A percentile compares a stretch with the other conserved stretches of the same genome.
phyloP scores from a whole-genome alignment of 2,329 filamentous ascomycete species.

The Trichophyton rubrum region DNA sequence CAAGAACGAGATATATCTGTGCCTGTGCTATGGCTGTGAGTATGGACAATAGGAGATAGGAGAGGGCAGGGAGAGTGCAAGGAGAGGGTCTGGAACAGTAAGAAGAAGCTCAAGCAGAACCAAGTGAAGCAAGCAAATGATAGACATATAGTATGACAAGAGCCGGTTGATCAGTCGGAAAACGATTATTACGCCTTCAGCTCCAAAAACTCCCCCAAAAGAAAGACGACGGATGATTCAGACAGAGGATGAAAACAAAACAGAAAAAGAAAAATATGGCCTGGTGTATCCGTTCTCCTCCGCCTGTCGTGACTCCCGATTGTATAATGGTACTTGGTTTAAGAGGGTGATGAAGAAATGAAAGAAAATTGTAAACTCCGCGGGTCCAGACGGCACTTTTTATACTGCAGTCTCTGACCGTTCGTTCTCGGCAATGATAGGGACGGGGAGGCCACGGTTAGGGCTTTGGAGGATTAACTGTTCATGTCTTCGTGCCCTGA shows the following conservation, averaged over 20 bases:
- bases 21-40: neutral
- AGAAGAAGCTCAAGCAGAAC: neutral
- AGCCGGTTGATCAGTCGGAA: neutral
- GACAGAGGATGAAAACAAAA: neutral
- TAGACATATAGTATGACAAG: neutral
- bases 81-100: neutral
- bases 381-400: neutral
- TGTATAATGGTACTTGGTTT: neutral
- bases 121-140: neutral
- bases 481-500: constrained; percentile 79
- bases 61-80: neutral
- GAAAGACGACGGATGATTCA: neutral
- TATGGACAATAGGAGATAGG: neutral
- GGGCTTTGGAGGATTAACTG: constrained; percentile 87
- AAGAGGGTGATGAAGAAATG: neutral
- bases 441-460: constrained; percentile 69
- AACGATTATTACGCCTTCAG: neutral
- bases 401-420: constrained; percentile 62
- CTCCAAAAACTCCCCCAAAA: neutral
- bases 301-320: neutral
- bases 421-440: constrained; percentile 80
- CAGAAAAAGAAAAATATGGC: neutral
- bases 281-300: neutral
- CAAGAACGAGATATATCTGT: neutral
- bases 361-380: neutral